Evolutionary conservation across 805 yeast genomes (phyloP), one percentile per base, ranked within the genome.

Genomic region (Naumovozyma castellii): DNA sequence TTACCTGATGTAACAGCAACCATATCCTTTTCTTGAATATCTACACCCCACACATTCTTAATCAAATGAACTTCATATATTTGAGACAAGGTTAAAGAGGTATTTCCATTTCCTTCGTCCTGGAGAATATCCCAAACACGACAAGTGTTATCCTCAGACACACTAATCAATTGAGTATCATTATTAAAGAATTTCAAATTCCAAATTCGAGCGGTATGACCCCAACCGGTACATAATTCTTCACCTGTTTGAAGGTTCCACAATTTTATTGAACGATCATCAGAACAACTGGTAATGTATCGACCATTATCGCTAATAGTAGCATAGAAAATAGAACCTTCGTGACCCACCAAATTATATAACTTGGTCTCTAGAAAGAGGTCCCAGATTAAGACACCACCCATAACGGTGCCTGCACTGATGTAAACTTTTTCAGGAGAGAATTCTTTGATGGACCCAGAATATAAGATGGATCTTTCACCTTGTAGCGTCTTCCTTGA

Each of bases 151-250:
- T 92, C 98, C 58, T 92, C 98, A 4, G 94, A 79, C 18, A 79
- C 76, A 58, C 94, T 77, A 13, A 85, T 65, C 1, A 79, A 49
- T 4, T 64, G 58, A 4, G 48, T 54, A 34, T 60, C 61, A 14
- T 58, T 49, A 4, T 64, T 62, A 42, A 66, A 72, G 54, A 85
- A 84, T 37, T 68, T 69, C 34, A 90, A 64, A 33, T 74, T 72
- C 98, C 98, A 92, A 32, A 92, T 88, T 55, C 98, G 73, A 0
- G 97, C 90, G 1, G 83, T 80, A 56, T 92, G 98, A 12, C 97
- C 98, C 97, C 97, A 92, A 0, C 95, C 97, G 19, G 78, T 74
- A 1, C 90, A 82, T 31, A 83, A 49, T 27, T 77, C 61, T 9
- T 62, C 50, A 1, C 94, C 90, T 1, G 73, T 54, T 5, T 52